These are phyloP conservation scores for Xylaria sp. DNA, from an alignment of 2,329 filamentous ascomycete genomes.

Conservation along the genomic window DNA sequence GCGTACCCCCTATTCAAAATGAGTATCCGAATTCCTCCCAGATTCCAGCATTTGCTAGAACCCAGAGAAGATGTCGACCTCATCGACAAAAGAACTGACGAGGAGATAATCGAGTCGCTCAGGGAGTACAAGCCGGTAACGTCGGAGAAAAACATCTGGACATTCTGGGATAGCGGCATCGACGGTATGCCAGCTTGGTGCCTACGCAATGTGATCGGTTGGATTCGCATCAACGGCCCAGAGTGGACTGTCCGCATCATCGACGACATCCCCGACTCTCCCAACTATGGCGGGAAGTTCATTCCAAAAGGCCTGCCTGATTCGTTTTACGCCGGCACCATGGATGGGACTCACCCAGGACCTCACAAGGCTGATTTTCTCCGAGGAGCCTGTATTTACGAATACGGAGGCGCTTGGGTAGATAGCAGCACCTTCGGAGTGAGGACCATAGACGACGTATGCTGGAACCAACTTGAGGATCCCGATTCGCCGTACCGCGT, in stretches of 20 bases:
- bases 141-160: slow-evolving; percentile 49
- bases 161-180: slow-evolving; percentile 47
- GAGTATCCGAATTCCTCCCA: slow-evolving; percentile 24
- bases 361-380: slow-evolving; percentile 51
- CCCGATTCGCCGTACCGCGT: slow-evolving; percentile 42
- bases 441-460: slow-evolving; percentile 45
- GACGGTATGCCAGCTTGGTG: slow-evolving; percentile 46
- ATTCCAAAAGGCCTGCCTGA: slow-evolving; percentile 40
- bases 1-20: neutral
- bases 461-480: slow-evolving; percentile 47
- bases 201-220: slow-evolving; percentile 48
- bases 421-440: slow-evolving; percentile 49
- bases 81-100: slow-evolving; percentile 25
- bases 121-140: slow-evolving; percentile 33
- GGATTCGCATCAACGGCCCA: slow-evolving; percentile 46
- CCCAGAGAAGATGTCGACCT: slow-evolving; percentile 22
- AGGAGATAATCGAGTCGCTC: slow-evolving; percentile 30
- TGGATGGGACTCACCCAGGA: slow-evolving; percentile 48
- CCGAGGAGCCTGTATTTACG: slow-evolving; percentile 46
- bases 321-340: slow-evolving; percentile 45
- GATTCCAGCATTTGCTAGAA: slow-evolving; percentile 30
- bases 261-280: slow-evolving; percentile 44
- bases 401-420: slow-evolving; percentile 48
- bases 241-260: slow-evolving; percentile 50
- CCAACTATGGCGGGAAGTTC: slow-evolving; percentile 47